Evolutionary conservation across 2,329 filamentous ascomycete species (phyloP), one percentile per base, ranked within the genome.

Genomic region (Hypoxylon sp.): DNA sequence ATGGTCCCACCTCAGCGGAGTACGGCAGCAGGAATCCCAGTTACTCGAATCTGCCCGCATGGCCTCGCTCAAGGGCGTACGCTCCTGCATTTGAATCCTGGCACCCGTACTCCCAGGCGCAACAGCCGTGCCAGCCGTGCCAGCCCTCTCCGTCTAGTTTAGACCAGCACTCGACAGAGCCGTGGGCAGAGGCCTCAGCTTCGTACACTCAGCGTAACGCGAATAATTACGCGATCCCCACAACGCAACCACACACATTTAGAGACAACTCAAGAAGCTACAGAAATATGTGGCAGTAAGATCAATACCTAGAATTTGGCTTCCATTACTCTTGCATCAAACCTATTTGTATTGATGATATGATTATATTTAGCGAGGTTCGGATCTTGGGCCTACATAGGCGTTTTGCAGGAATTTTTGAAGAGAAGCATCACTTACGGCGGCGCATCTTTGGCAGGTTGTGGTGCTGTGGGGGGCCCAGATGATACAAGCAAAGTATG

Each of bases 121-220:
- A 68, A 59, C 66, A 65, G 30, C 34, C 64, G n/a, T 21, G 55
- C 27, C 66, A 65, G 30, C 34, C 64, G n/a, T 21, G 55, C 27
- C 69, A 70, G 11, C 48, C 67, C 5, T 30, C 67, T 29, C 56
- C 55, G 25, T 63, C 63, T 16, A 50, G 47, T 23, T 56, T 61
- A 21, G 32, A 58, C 19, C 60, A 61, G 19, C 50, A 53, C 11
- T 41, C 61, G 19, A 56, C 50, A 51, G 65, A 70, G 53, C 52
- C 48, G 21, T 71, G 71, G 73, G 51, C 55, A 25, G 70, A 70
- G 30, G 60, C 57, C 12, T 63, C 69, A 6, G 61, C 61, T 16
- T 65, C 67, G 12, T 68, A 63, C 51, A 21, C 39, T 21, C 65
- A 53, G 46, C 56, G 62, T 3, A 61, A 65, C 41, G 30, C 50